Evolutionary conservation across 2,329 filamentous ascomycete species (phyloP).

Genomic region (Nemania bipapillata): DNA sequence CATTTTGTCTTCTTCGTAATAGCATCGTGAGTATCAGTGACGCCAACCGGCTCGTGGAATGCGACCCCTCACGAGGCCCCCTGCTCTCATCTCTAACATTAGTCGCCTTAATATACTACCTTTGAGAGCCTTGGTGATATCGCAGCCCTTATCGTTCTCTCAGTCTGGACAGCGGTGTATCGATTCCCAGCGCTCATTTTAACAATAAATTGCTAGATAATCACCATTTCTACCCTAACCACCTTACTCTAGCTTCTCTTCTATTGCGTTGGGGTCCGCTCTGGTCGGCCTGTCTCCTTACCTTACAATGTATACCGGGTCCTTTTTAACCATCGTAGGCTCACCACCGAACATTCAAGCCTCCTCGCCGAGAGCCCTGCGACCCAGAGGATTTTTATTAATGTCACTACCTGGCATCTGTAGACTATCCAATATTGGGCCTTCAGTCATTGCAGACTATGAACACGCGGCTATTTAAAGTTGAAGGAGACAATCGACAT

Average conservation of each 20-base stretch:
- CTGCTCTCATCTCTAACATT: neutral
- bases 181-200: neutral
- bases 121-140: slow-evolving; percentile 39
- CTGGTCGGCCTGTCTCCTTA: no score
- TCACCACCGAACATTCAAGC: slow-evolving; percentile 72
- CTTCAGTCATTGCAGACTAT: no score
- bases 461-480: neutral
- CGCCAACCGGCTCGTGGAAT: no score
- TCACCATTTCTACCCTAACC: slow-evolving; percentile 20
- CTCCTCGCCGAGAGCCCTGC: slow-evolving; percentile 55
- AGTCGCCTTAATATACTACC: slow-evolving; percentile 25
- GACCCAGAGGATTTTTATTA: no score
- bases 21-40: no score
- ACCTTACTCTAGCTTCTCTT: no score
- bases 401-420: no score
- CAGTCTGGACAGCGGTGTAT: neutral
- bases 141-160: slow-evolving; percentile 30
- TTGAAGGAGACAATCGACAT: slow-evolving; percentile 68
- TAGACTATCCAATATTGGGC: no score
- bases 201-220: slow-evolving; percentile 1
- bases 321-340: no score
- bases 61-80: no score
- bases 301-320: slow-evolving; percentile 6
- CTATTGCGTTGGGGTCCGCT: no score
- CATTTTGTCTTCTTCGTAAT: no score